phyloP scores from a whole-genome alignment of 2,329 filamentous ascomycete genomes.

The Clonostachys solani region DNA sequence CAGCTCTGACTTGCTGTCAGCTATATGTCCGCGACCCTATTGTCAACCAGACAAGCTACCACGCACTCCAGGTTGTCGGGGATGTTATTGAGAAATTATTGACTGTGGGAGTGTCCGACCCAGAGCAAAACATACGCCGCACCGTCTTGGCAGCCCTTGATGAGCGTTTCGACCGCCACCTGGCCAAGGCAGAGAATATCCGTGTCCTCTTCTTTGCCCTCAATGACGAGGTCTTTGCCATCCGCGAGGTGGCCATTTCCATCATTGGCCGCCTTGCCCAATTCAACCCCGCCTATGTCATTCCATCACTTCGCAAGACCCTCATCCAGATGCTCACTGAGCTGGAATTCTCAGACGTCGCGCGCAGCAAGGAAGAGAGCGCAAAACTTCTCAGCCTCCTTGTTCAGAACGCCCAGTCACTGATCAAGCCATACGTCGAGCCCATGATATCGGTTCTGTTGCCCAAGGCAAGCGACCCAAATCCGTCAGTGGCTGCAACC shows the following conservation, averaged over 20 bases:
- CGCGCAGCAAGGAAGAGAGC: conserved; percentile 93
- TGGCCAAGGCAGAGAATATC: conserved; percentile 98
- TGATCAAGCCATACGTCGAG: conserved; percentile 96
- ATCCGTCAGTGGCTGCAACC: conserved; percentile 85
- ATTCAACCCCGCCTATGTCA: conserved; percentile 95
- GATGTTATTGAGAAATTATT: conserved; percentile 97
- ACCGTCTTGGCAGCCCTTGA: conserved; percentile 89
- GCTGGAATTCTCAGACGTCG: conserved; percentile 91
- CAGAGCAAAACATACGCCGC: conserved; percentile 80
- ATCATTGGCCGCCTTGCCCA: conserved; percentile 91
- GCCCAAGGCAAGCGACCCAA: conserved; percentile 82
- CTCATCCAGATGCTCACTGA: conserved; percentile 95
- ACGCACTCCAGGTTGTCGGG: conserved; percentile 93
- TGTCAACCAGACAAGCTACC: conserved; percentile 94
- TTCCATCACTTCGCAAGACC: conserved; percentile 90
- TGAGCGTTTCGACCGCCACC: conserved; percentile 88
- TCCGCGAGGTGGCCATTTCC: conserved; percentile 89
- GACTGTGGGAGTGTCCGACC: conserved; percentile 90
- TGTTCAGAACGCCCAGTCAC: conserved; percentile 84
- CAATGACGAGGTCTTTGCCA: conserved; percentile 90
- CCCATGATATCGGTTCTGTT: conserved; percentile 94
- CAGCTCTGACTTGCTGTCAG: conserved; percentile 95
- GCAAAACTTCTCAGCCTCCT: conserved; percentile 89
- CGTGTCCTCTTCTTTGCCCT: conserved; percentile 91
- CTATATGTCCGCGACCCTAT: conserved; percentile 96